Evolutionary conservation across 345 rosid genomes (phyloP), one percentile per base, ranked within the genome.

Genomic region (Dipteronia sinensis): DNA sequence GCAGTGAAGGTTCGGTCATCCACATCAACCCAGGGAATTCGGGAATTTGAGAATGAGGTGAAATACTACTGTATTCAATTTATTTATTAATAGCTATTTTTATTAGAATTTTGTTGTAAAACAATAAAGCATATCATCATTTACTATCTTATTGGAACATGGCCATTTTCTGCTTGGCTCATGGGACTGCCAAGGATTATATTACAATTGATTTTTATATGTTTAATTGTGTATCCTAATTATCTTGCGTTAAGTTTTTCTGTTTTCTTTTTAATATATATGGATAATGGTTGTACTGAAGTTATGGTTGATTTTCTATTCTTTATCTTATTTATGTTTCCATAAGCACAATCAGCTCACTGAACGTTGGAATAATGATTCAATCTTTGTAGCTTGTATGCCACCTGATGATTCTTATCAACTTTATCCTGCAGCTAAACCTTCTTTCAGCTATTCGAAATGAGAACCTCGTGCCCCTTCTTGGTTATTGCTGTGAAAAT

Each of bases 401-500:
- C 15, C 12, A 25, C 11, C 59, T 81, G 75, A 75, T 69, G 29
- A 69, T 61, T 22, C 16, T 49, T 56, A 46, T 79, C 25, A 17
- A 44, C 75, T 23, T 47, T 27, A 56, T 83, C 19, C n/a, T 74
- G 73, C 83, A 91, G 93, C 82, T 89, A 78, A 87, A 87, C 72
- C 92, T 91, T 77, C 92, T 91, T 65, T 89, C 93, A n/a, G 86
- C 87, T 20, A 85, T 89, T 55, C 83, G 80, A 65, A 92, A 91
- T 75, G 92, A 89, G 72, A 89, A 88, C 70, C 79, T 91, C 76
- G 92, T 91, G 56, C 93, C 92, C 67, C 90, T 91, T 78, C 85
- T 91, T 46, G 95, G 95, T 77, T 88, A 82, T 68, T 91, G 92
- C 44, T 72, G 86, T 17, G 95, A 91, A 74, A 85, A 86, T 59